These are phyloP conservation scores for Begonia loranthoides DNA, from an alignment of 306 rosid species.

Conservation along the genomic window DNA sequence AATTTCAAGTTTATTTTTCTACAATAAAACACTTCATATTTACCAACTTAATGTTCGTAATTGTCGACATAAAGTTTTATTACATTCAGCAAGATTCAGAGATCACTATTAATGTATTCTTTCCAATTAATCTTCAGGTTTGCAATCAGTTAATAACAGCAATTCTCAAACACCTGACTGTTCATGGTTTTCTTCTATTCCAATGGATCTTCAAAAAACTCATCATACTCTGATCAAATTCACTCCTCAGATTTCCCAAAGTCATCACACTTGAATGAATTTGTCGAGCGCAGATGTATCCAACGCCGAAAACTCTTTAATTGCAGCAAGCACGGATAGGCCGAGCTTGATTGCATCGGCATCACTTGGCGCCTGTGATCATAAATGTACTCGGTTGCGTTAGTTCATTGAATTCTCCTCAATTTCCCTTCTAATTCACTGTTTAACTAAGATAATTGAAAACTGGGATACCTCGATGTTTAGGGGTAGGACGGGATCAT, in stretches of 20 bases:
- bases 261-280: conserved; percentile 38
- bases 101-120: too few relatives aligned
- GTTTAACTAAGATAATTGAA: not conserved
- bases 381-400: not conserved
- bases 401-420: not conserved
- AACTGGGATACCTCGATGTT: conserved; percentile 67
- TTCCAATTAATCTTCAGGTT: too few relatives aligned
- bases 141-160: too few relatives aligned
- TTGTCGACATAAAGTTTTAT: too few relatives aligned
- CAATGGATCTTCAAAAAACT: too few relatives aligned
- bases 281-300: conserved; percentile 72
- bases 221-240: too few relatives aligned
- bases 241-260: not conserved
- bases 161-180: too few relatives aligned
- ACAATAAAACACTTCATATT: too few relatives aligned
- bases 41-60: too few relatives aligned
- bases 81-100: too few relatives aligned
- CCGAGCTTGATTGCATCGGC: conserved; percentile 68
- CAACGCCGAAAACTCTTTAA: conserved; percentile 52
- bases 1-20: too few relatives aligned
- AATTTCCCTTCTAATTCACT: not conserved
- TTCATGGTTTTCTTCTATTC: too few relatives aligned
- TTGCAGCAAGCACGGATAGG: conserved; percentile 43
- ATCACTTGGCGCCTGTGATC: conserved; percentile 49
- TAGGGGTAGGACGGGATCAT: conserved; percentile 95